Base-by-base conservation (phyloP, 768 basidiomycete genomes). In the Amanita rubescens region DNA sequence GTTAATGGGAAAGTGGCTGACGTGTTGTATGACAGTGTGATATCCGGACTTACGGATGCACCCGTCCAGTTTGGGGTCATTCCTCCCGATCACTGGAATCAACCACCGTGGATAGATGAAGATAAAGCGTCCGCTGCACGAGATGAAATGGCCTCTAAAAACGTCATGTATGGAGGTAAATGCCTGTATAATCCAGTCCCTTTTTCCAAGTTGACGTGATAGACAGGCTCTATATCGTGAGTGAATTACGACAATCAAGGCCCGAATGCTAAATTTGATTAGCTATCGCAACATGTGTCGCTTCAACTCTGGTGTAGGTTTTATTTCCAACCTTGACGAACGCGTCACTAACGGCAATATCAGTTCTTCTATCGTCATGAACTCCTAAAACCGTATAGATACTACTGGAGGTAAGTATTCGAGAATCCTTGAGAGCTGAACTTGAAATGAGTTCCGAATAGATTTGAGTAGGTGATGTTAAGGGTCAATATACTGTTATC, bases 201-300 rank as follows among this genome's bases (percentile, higher is more conserved):
- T 44, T 48, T n/a, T 49, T n/a, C 57, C 37, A 55, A 30, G 35
- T 46, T 34, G 10, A 58, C 17, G 51, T n/a, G 56, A 10, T 61
- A 19, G 39, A 42, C 19, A 90, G 87, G 87, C 50, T 89, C 87
- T 60, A 77, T 90, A 19, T 78, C 88, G 86, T 89, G 67, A 56
- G 84, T 75, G 46, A 12, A 47, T 44, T 22, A 37, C 15, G 38
- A 44, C 25, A 37, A 49, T 22, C 3, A 3, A 49, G 19, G 19
- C 14, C 41, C 14, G 37, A 34, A 24, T 14, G 19, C 34, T 11
- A 47, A 53, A n/a, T 19, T 38, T 50, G 15, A 39, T 45, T 53
- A 77, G 75, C 30, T 95, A 97, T 62, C 87, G 95, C 53, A 94
- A 96, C 60, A 97, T 98, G 94, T 97, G 94, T 67, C 82, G 95